Evolutionary conservation across 129 eudicot species (phyloP), one percentile per base, ranked within the genome.

Genomic region (Mikania micrantha): DNA sequence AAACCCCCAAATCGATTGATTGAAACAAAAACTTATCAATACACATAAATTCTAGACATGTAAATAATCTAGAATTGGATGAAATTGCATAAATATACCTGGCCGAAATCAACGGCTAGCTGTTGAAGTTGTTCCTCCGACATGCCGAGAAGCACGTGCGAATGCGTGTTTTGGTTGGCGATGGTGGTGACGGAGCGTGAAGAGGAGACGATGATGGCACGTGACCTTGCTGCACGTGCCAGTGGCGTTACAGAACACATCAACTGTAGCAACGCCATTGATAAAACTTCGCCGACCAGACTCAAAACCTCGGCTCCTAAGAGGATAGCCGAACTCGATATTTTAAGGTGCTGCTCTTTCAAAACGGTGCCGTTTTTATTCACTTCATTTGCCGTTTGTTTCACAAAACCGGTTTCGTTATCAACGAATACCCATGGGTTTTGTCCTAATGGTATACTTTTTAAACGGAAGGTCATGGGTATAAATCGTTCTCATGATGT

Each of bases 121-220:
- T 94, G 85, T 48, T 89, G 95, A 65, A 94, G 99, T 58, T 87
- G 93, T 20, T n/a, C 77, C 61, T 89, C 99, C 1, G 99, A 89
- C 99, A 94, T 79, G 85, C 99, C 99, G 62, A 94, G 88, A 65
- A 94, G 95, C 69, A 88, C 92, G 66, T 62, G 82, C 10, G 91
- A 78, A 52, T 75, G 27, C 19, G 72, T 12, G 74, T 48, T 35
- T 41, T 49, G 62, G 39, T 67, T 41, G 64, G 64, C 50, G 29
- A 22, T 9, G 25, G 89, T 49, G 78, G 60, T 66, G 67, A 60
- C 60, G 77, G 78, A 19, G 76, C 70, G 49, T 35, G 82, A 73
- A 66, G 80, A 60, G 53, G 81, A 41, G 29, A 82, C 63, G 54
- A 83, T 53, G 3, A 84, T 49, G 56, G 88, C 62, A 39, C 97